A percentile compares a stretch with the other conserved stretches of the same genome.
phyloP scores from a whole-genome alignment of 805 yeast genomes.

The Lipomyces yamadae region DNA sequence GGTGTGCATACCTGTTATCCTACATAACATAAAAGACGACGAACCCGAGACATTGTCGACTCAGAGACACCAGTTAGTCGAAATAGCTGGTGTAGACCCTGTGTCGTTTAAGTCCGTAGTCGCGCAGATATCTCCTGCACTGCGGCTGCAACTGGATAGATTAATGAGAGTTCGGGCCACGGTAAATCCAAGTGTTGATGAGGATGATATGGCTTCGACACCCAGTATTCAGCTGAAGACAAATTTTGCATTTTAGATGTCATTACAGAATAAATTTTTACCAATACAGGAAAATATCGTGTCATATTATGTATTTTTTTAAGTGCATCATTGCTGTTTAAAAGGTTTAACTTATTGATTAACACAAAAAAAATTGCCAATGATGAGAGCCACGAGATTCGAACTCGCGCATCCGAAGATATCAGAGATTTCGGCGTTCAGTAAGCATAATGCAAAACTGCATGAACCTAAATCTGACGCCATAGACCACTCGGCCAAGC shows the following conservation, averaged over 20 bases:
- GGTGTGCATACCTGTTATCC: slow-evolving; percentile 40
- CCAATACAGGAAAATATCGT: too few relatives aligned
- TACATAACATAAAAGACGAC: slow-evolving; percentile 28
- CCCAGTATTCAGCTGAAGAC: slow-evolving; percentile 33
- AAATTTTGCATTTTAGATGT: slow-evolving; percentile 21
- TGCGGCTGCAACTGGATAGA: slow-evolving; percentile 31
- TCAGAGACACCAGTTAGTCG: slow-evolving; percentile 41
- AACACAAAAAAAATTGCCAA: slow-evolving; percentile 27
- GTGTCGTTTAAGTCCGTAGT: slow-evolving; percentile 47
- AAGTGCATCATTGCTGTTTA: too few relatives aligned
- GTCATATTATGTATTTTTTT: too few relatives aligned
- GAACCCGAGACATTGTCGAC: slow-evolving; percentile 7
- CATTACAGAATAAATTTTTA: neutral
- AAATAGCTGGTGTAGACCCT: slow-evolving; percentile 43
- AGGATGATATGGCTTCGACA: slow-evolving; percentile 1
- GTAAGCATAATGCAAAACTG: slow-evolving; percentile 4
- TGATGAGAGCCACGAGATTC: slow-evolving; percentile 49
- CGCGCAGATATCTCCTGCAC: slow-evolving; percentile 53
- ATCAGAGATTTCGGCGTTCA: slow-evolving; percentile 44
- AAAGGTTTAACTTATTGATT: too few relatives aligned
- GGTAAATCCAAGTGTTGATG: neutral
- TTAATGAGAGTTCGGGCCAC: slow-evolving; percentile 30
- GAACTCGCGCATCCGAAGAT: slow-evolving; percentile 51
- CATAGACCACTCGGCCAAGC: slow-evolving; percentile 51
- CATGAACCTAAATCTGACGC: slow-evolving; percentile 49